A percentile compares a stretch with the other conserved stretches of the same genome.
Evolutionary conservation across 192 early-diverging fungal genomes (phyloP).

Genomic region (Fimicolochytrium jonesii): DNA sequence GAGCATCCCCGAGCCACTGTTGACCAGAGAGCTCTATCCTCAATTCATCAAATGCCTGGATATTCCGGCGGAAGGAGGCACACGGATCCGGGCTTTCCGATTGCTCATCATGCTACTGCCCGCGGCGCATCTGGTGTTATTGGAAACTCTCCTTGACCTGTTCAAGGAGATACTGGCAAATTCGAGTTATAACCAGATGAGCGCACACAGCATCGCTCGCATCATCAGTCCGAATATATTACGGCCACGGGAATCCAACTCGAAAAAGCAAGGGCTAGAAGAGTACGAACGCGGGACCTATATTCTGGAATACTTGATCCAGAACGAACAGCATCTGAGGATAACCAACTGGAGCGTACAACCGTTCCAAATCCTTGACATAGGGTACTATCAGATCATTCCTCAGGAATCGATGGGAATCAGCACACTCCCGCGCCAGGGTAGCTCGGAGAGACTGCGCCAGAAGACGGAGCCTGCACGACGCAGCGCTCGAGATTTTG

Average conservation of each 20-base stretch:
- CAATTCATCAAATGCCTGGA: constrained; percentile 45
- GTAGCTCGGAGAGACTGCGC: no score
- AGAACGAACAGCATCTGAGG: constrained; percentile 35
- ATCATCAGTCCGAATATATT: constrained; percentile 49
- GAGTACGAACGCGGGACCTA: constrained; percentile 45
- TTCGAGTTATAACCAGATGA: constrained; percentile 43
- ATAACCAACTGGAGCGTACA: constrained; percentile 20
- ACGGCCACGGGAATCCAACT: constrained; percentile 21
- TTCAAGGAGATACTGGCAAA: constrained; percentile 24
- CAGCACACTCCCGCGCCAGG: no score
- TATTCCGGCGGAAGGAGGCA: constrained; percentile 35
- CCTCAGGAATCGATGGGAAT: no score
- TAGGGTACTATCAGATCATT: no score
- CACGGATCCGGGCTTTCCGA: constrained; percentile 36
- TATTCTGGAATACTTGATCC: constrained; percentile 40
- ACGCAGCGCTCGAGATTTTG: no score
- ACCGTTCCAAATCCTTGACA: constrained; percentile 41
- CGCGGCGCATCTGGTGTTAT: constrained; percentile 34
- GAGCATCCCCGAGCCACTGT: constrained; percentile 44
- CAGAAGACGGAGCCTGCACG: no score
- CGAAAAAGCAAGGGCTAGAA: constrained; percentile 37
- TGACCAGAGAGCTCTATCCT: constrained; percentile 41
- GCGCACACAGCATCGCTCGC: constrained; percentile 34
- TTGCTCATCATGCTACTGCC: constrained; percentile 47
- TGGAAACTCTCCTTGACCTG: constrained; percentile 44